Evolutionary conservation across 2,329 filamentous ascomycete genomes (phyloP), one percentile per base, ranked within the genome.

Genomic region (Fonsecaea multimorphosa): DNA sequence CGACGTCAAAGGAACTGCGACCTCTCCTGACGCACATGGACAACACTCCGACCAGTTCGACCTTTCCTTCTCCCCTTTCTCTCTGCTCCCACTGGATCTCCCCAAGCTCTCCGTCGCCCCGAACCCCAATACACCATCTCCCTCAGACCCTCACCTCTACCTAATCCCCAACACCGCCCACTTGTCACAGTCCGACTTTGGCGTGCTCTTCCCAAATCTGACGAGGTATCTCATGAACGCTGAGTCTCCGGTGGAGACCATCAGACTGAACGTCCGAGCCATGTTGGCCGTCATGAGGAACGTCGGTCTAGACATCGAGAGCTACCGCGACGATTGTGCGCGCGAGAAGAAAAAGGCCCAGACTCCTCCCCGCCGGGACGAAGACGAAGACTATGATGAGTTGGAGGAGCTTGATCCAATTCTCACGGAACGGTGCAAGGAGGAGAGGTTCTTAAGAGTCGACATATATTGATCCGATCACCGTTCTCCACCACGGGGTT

Each of bases 171-270:
- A 85, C 52, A 90, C 89, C n/a, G 91, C 92, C 0, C 92, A 96
- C 75, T 84, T 96, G 29, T 91, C 86, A 64, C 92, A 96, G 77
- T 91, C 87, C 22, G 92, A 96, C 74, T 96, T 95, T 72, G 92
- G 91, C 38, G 80, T 95, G 27, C 78, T 96, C 24, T 96, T 96
- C 74, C 91, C 91, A 0, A 90, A 88, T 84, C 70, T 84, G 1
- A 83, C 82, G 8, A 80, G 79, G 55, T 80, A 80, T 51, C 74
- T 83, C 11, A 81, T 83, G 63, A 83, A 84, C 62, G 82, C 81
- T 0, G 79, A 73, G 19, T 72, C 76, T 24, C 75, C 75, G 14
- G 71, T 74, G 52, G 66, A 74, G 52, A 75, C 72, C 7, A 68
- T 77, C 62, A 52, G 66, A 24, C 67, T 77, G 31, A 77, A 77